phyloP scores from a whole-genome alignment of 192 early-diverging fungal genomes.

The Funneliformis geosporum region DNA sequence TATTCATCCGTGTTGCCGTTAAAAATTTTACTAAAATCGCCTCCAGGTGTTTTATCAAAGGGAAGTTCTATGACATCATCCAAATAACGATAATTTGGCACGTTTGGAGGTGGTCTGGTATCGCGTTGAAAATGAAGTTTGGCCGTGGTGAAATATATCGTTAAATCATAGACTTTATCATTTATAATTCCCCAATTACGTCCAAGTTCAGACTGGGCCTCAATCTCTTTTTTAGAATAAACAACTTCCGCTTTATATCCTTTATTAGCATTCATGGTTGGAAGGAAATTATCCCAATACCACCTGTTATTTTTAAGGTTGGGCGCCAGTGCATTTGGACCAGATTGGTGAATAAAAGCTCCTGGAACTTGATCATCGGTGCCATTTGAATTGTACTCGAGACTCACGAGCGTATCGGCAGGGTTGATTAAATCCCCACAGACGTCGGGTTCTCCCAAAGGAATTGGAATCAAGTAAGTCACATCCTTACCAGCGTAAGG shows the following conservation, averaged over 20 bases:
- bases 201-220: conserved; percentile 44
- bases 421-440: conserved; percentile 54
- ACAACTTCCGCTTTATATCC: conserved; percentile 61
- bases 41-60: conserved; percentile 58
- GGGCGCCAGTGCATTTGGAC: conserved; percentile 32
- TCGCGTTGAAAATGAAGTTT: conserved; percentile 24
- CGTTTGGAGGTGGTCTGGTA: conserved; percentile 33
- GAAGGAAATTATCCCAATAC: conserved; percentile 51
- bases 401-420: conserved; percentile 1
- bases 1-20: conserved; percentile 36
- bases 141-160: conserved; percentile 50
- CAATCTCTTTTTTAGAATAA: conserved; percentile 50
- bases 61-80: conserved; percentile 58
- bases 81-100: conserved; percentile 60
- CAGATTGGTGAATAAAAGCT: conserved; percentile 39
- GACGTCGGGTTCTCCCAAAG: conserved; percentile 48
- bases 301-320: conserved; percentile 51
- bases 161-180: conserved; percentile 65
- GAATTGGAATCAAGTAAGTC: conserved; percentile 63
- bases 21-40: conserved; percentile 60
- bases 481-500: conserved; percentile 66
- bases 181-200: conserved; percentile 63
- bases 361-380: background rate
- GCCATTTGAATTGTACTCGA: conserved; percentile 28
- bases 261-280: conserved; percentile 47